Percentiles rank a stretch among this genome's conserved stretches.
phyloP scores from a whole-genome alignment of 345 rosid genomes.

The Garcia nutans region DNA sequence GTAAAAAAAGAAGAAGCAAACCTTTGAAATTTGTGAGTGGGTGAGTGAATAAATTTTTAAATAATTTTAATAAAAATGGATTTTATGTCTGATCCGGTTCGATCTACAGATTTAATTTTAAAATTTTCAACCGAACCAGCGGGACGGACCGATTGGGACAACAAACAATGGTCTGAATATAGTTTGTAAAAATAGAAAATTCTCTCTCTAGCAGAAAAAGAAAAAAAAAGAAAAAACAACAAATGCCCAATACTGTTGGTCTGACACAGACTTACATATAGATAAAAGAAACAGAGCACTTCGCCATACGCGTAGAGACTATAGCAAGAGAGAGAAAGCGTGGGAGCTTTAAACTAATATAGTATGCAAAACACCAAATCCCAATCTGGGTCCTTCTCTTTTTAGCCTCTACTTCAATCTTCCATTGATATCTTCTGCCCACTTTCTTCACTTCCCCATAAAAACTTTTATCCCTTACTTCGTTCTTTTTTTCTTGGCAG shows the following conservation, averaged over 20 bases:
- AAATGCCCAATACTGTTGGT: slow-evolving; percentile 16
- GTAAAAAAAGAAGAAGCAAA: no score
- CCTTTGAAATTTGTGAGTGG: no score
- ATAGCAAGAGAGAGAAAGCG: background rate
- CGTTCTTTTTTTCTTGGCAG: slow-evolving; percentile 6
- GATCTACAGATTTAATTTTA: no score
- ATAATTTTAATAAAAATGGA: no score
- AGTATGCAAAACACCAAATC: background rate
- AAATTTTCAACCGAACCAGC: no score
- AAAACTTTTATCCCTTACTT: background rate
- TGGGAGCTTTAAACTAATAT: background rate
- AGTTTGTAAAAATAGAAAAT: no score
- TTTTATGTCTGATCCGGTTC: no score
- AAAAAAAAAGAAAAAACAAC: background rate
- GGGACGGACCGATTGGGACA: no score
- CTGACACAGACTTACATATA: slow-evolving; percentile 8
- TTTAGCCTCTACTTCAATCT: background rate
- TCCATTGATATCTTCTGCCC: slow-evolving; percentile 1
- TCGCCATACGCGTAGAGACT: slow-evolving; percentile 16
- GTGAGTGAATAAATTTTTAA: no score
- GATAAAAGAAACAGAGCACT: background rate
- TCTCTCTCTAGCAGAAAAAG: background rate
- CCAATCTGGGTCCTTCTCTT: background rate
- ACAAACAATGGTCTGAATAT: no score
- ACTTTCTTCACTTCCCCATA: slow-evolving; percentile 7